phyloP scores from a whole-genome alignment of 1,284 basidiomycete genomes.

The Boletus sp. region DNA sequence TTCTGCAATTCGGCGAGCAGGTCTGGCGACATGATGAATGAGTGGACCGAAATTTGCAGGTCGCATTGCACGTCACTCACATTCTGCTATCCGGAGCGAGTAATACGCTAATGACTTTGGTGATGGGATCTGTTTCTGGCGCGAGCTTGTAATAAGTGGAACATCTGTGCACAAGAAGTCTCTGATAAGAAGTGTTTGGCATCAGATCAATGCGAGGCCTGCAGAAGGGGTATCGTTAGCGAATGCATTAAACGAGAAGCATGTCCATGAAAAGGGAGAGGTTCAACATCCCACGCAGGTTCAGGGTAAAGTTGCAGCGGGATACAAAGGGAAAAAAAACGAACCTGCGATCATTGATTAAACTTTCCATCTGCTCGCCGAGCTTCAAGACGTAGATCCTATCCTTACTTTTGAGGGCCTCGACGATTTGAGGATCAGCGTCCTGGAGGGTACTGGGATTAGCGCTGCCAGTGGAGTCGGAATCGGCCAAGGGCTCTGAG shows the following conservation, averaged over 20 bases:
- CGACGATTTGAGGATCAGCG: constrained; percentile 72
- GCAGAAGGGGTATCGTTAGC: constrained; percentile 22
- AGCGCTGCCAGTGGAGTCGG: constrained; percentile 29
- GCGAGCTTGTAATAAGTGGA: constrained; percentile 73
- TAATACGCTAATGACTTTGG: constrained; percentile 63
- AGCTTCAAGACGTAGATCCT: constrained; percentile 82
- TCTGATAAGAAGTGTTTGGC: constrained; percentile 77
- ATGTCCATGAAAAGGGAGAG: constrained; percentile 1
- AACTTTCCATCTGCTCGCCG: constrained; percentile 76
- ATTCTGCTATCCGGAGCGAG: constrained; percentile 68
- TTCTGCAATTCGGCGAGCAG: constrained; percentile 66
- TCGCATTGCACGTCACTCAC: constrained; percentile 48
- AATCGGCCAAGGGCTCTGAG: constrained; percentile 35
- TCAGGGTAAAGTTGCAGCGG: neutral
- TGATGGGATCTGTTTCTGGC: constrained; percentile 66
- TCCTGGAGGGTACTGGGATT: constrained; percentile 36
- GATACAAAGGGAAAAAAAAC: constrained; percentile 34
- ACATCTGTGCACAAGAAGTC: constrained; percentile 81
- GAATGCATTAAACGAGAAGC: constrained; percentile 16
- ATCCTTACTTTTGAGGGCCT: constrained; percentile 85
- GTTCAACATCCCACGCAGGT: constrained; percentile 4
- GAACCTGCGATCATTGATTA: constrained; percentile 73
- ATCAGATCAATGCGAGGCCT: constrained; percentile 65
- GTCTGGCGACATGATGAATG: constrained; percentile 47
- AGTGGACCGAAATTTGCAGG: constrained; percentile 12